These are phyloP conservation scores for Ceratobasidium sp. DNA, from an alignment of 1,284 basidiomycete species.

Conservation along the genomic window DNA sequence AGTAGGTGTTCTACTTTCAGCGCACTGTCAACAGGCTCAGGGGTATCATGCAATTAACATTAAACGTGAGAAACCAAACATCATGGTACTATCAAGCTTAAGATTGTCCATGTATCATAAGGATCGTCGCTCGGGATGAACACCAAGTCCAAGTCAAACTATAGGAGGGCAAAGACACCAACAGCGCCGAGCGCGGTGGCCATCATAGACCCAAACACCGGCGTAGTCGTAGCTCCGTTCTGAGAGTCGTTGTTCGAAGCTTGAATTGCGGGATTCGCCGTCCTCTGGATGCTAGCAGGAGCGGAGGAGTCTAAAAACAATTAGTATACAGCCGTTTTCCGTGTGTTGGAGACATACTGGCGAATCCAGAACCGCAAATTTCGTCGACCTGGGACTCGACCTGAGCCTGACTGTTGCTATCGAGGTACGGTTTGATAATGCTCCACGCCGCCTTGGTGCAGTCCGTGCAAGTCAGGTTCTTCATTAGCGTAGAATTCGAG, in stretches of 20 bases:
- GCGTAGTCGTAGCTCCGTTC: constrained; percentile 3
- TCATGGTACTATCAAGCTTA: too few species aligned
- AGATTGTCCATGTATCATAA: constrained; percentile 3
- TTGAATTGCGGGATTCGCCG: constrained; percentile 7
- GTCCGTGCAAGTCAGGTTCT: constrained; percentile 13
- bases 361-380: constrained; percentile 12
- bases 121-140: not conserved
- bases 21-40: too few species aligned
- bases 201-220: not conserved
- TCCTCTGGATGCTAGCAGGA: not conserved
- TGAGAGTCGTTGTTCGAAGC: not conserved
- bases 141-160: not conserved
- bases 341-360: not conserved
- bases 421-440: constrained; percentile 6
- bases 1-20: too few species aligned
- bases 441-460: constrained; percentile 24
- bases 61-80: not conserved
- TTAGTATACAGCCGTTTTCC: not conserved
- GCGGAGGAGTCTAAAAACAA: not conserved
- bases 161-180: not conserved
- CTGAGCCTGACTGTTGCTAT: not conserved
- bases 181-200: not conserved
- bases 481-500: not conserved
- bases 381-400: not conserved
- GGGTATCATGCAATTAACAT: not conserved